These are phyloP conservation scores for Tricholoma furcatifolium DNA, from an alignment of 768 basidiomycete genomes.

Conservation along the genomic window DNA sequence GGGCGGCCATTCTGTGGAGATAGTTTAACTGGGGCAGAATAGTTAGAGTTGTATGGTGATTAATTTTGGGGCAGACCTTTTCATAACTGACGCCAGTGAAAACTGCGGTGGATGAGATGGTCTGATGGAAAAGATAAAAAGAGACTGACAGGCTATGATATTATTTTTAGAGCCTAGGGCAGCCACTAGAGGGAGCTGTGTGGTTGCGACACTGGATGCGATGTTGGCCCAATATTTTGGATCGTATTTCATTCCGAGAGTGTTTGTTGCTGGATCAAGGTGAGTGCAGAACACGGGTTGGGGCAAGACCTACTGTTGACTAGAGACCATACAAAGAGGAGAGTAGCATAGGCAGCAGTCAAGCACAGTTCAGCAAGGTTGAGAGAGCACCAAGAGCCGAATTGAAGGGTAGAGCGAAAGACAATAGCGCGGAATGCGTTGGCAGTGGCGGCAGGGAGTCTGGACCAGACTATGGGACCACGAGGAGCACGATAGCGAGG, in stretches of 20 bases:
- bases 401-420: constrained; percentile 22
- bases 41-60: background rate
- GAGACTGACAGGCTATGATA: constrained; percentile 36
- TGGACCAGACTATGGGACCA: background rate
- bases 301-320: background rate
- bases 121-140: background rate
- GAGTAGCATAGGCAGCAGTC: constrained; percentile 30
- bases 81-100: constrained; percentile 52
- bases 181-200: constrained; percentile 54
- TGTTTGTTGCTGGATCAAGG: background rate
- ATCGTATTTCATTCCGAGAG: constrained; percentile 28
- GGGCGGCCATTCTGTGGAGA: constrained; percentile 48
- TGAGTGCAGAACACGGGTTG: background rate
- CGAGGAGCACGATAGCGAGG: too few relatives aligned
- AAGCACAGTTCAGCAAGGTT: constrained; percentile 37
- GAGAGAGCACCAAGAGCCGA: constrained; percentile 29
- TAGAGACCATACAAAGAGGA: constrained; percentile 32
- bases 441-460: constrained; percentile 14
- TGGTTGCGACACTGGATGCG: constrained; percentile 40
- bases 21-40: constrained; percentile 36
- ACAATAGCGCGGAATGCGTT: constrained; percentile 18
- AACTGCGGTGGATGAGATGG: constrained; percentile 25
- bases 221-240: constrained; percentile 41
- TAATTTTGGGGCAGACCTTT: constrained; percentile 25
- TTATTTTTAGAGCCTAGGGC: constrained; percentile 61